Evolutionary conservation across 1,139 yeast species (phyloP), one percentile per base, ranked within the genome.

Genomic region (Saccharomyces hybrid): DNA sequence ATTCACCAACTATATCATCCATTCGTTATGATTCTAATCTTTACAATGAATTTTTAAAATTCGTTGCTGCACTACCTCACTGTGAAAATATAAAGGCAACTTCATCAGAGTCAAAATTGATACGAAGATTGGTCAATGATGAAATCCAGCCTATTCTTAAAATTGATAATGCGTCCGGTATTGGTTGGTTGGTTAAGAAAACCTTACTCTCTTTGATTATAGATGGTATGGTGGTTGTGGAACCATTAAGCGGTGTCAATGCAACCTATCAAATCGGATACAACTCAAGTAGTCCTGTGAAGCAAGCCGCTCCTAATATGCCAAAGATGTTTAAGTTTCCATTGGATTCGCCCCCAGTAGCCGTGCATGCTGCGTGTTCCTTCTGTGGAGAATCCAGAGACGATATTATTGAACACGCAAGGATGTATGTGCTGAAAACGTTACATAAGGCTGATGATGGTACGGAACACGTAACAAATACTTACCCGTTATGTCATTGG

Each of bases 201-300:
- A 76, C 82, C 48, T 78, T 88, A 58, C 76, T 90, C 79, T 72
- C 76, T 53, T 79, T 84, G 38, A 77, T 91, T 59, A 78, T 86
- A 47, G 97, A 90, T 53, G 96, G 96, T 4, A 78, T 86, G 50
- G 90, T 88, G 6, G 78, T 83, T 12, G 84, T 93, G 47, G 97
- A 90, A 70, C 98, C 99, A 0, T 79, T 91, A 12, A 84, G 90
- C 54, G 95, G 93, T 0, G 79, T 86, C 41, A 89, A 88, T 64
- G 96, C 89, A 67, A 79, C 59, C 3, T 62, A 54, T 41, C 62
- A 61, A 52, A 47, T 55, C 19, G 60, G 60, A 7, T 47, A 55
- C 47, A 29, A 50, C 8, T 28, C 52, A 8, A 31, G 52, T 14
- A 38, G 44, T 11, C 44, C 44, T 38, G 44, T 11, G 9, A 38